These are phyloP conservation scores for Hymenoscyphus linearis DNA, from an alignment of 2,329 filamentous ascomycete species.

Conservation along the genomic window DNA sequence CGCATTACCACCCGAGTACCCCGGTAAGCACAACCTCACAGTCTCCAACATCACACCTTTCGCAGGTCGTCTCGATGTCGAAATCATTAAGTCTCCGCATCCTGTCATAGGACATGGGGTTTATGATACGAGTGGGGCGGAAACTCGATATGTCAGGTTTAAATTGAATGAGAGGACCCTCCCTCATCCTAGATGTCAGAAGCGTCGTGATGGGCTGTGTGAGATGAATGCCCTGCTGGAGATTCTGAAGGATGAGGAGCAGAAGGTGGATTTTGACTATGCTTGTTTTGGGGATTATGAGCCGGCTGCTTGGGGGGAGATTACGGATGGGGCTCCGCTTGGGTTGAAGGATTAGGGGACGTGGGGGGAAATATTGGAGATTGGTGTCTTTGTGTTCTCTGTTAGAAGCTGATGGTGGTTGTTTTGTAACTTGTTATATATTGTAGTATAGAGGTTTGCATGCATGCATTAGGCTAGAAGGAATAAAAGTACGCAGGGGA, in stretches of 20 bases:
- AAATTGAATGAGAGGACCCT: slow-evolving; percentile 69
- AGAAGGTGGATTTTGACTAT: slow-evolving; percentile 55
- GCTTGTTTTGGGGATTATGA: slow-evolving; percentile 60
- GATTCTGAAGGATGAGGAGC: slow-evolving; percentile 54
- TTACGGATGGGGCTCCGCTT: slow-evolving; percentile 42
- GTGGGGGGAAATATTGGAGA: no score
- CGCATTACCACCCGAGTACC: slow-evolving; percentile 51
- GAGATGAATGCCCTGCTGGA: slow-evolving; percentile 63
- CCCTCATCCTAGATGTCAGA: slow-evolving; percentile 60
- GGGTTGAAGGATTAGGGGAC: no score
- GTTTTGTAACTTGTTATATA: no score
- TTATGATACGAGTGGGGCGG: slow-evolving; percentile 37
- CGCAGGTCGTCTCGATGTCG: slow-evolving; percentile 66
- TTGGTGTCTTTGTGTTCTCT: no score
- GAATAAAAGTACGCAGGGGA: no score
- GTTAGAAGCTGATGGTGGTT: no score
- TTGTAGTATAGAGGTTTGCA: no score
- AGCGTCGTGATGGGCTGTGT: slow-evolving; percentile 70
- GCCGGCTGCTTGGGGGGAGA: slow-evolving; percentile 41
- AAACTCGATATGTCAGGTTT: slow-evolving; percentile 69
- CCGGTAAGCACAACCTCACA: slow-evolving; percentile 55
- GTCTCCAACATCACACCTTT: slow-evolving; percentile 67
- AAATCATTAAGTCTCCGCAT: slow-evolving; percentile 63
- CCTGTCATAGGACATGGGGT: slow-evolving; percentile 53
- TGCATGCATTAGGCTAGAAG: no score